Conservation (phyloP, 768 basidiomycete genomes). For the Gymnopilus junonius region DNA sequence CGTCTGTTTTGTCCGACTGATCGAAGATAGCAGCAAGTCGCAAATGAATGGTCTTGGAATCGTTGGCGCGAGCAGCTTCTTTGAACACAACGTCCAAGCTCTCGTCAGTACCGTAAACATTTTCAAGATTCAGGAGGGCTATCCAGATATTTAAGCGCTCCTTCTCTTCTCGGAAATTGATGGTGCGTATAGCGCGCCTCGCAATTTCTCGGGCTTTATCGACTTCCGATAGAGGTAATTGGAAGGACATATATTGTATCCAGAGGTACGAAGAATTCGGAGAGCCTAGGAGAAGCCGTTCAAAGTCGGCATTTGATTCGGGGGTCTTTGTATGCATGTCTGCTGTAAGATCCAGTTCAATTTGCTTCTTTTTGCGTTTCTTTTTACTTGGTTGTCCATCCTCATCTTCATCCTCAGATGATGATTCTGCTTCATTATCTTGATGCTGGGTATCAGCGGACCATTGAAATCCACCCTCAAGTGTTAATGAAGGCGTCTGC, state of each 20-base stretch:
- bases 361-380: conserved; percentile 69
- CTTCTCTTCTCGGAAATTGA: conserved; percentile 94
- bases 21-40: conserved; percentile 85
- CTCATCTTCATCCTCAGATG: conserved; percentile 52
- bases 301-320: conserved; percentile 94
- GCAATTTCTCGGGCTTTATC: conserved; percentile 93
- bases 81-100: conserved; percentile 82
- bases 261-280: conserved; percentile 98
- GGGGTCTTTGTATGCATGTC: conserved; percentile 87
- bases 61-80: conserved; percentile 88
- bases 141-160: conserved; percentile 98
- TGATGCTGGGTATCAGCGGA: conserved; percentile 42
- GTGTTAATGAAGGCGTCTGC: conserved; percentile 46
- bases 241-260: conserved; percentile 99
- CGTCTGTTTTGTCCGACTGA: conserved; percentile 81
- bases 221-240: conserved; percentile 93
- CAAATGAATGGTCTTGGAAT: conserved; percentile 89
- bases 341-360: conserved; percentile 81
- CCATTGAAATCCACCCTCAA: conserved; percentile 77
- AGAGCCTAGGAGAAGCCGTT: conserved; percentile 88
- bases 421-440: conserved; percentile 42
- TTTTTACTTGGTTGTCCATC: conserved; percentile 52
- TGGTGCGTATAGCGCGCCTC: conserved; percentile 80
- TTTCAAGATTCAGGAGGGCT: conserved; percentile 93
- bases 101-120: conserved; percentile 87